Evolutionary conservation across 2,329 filamentous ascomycete genomes (phyloP), one percentile per base, ranked within the genome.

Genomic region (Fusarium mundagurra): DNA sequence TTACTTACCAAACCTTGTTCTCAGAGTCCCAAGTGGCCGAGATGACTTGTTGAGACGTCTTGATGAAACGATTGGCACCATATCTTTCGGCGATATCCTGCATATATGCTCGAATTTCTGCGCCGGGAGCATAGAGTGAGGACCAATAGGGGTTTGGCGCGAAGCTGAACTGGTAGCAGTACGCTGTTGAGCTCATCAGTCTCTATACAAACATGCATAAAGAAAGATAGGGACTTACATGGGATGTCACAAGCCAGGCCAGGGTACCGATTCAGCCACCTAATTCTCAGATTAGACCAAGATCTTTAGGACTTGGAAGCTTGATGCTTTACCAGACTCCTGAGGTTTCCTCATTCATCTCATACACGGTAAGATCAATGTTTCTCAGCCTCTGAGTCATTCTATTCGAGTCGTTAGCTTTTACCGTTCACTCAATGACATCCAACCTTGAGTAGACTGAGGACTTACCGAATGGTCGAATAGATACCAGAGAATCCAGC

Each of bases 251-350:
- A 53, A 13, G 50, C 50, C n/a, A 53, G 8, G 50, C 50, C 50
- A 20, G 50, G 50, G 11, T 53, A 53, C 12, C 31, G 50, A 13
- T 53, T 53, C n/a, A 36, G 8, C 50, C 50, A 53, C 50, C 50
- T 53, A 1, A 36, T 53, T 9, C 16, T 12, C 13, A 12, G 3
- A 2, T 53, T 16, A 53, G 31, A 16, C 2, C 8, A 24, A 18
- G 3, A 3, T 36, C 6, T 3, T 5, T 2, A 8, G 9, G 5
- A 27, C 3, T n/a, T 50, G n/a, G 5, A 36, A 6, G 9, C n/a
- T 12, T 24, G 9, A 27, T 20, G 31, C 2, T 27, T 27, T 53
- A 53, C 50, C 50, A 53, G 9, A 53, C 50, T 20, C 33, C 50
- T 27, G 50, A 53, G 1, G 50, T 53, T 36, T 53, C 50, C 10